Evolutionary conservation across 305 asterid genomes (phyloP).

Genomic region (Petunia hybrid): DNA sequence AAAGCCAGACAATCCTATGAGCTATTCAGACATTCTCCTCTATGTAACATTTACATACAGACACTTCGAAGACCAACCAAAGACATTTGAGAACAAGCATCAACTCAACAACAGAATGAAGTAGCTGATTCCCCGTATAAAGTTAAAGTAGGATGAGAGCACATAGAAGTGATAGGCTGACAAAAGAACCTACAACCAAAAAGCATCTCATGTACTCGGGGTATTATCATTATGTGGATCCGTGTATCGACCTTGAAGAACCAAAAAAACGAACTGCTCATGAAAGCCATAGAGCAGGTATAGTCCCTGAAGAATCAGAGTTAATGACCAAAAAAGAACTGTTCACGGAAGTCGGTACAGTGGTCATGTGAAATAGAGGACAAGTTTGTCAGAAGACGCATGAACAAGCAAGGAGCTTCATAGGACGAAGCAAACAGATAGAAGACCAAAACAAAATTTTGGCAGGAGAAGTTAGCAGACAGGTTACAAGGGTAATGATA

Average conservation of each 20-base stretch:
- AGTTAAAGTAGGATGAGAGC: neutral
- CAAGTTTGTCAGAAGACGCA: neutral
- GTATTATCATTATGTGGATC: neutral
- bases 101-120: too few relatives aligned
- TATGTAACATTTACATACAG: neutral
- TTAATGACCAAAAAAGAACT: neutral
- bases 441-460: neutral
- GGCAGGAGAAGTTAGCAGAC: neutral
- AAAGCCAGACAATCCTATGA: neutral
- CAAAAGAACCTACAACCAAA: neutral
- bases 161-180: neutral
- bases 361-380: neutral
- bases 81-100: neutral
- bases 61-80: neutral
- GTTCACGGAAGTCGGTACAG: neutral
- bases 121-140: neutral
- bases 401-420: slow-evolving; percentile 2
- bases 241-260: neutral
- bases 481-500: neutral
- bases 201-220: neutral
- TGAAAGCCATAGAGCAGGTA: neutral
- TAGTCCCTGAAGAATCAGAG: neutral
- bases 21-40: neutral
- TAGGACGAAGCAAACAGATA: neutral
- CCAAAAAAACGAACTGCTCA: neutral